Conservation (phyloP, 768 basidiomycete genomes). For the Trametes elegans region DNA sequence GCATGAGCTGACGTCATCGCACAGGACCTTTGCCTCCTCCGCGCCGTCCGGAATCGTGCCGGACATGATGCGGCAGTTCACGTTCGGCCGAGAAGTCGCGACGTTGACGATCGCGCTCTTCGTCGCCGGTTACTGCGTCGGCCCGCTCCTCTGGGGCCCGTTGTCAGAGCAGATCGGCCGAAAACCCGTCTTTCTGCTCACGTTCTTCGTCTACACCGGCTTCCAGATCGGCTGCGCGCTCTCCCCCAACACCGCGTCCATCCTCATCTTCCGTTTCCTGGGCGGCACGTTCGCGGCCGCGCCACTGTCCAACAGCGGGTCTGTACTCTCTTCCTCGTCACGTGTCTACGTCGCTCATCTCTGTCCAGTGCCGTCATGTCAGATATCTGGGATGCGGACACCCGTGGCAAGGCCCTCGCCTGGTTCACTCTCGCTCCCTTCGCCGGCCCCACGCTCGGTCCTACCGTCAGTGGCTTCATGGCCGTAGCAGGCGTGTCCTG, state of each 20-base stretch:
- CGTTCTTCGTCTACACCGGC: conserved; percentile 55
- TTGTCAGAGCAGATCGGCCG: conserved; percentile 41
- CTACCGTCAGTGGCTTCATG: conserved; percentile 37
- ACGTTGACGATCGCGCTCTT: conserved; percentile 60
- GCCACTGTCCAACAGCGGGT: conserved; percentile 71
- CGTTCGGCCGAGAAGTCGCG: conserved; percentile 49
- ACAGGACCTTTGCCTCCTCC: conserved; percentile 62
- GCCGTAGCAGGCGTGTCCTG: conserved; percentile 45
- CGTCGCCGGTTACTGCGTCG: conserved; percentile 66
- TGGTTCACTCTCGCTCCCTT: conserved; percentile 51
- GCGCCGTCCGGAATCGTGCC: conserved; percentile 51
- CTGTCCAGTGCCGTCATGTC: conserved; percentile 30
- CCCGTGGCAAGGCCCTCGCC: conserved; percentile 63
- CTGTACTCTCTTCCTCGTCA: conserved; percentile 13
- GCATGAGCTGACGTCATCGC: conserved; percentile 38
- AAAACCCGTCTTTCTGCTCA: conserved; percentile 21
- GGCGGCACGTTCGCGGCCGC: conserved; percentile 67
- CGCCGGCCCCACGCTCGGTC: conserved; percentile 52
- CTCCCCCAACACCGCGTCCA: conserved; percentile 54
- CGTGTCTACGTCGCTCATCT: not conserved
- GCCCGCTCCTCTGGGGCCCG: conserved; percentile 60
- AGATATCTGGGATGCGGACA: conserved; percentile 58
- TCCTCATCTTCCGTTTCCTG: conserved; percentile 72
- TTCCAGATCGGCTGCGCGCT: conserved; percentile 67
- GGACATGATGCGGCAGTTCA: conserved; percentile 44